Conservation (phyloP, 345 rosid species). For the Bruguiera parviflora region DNA sequence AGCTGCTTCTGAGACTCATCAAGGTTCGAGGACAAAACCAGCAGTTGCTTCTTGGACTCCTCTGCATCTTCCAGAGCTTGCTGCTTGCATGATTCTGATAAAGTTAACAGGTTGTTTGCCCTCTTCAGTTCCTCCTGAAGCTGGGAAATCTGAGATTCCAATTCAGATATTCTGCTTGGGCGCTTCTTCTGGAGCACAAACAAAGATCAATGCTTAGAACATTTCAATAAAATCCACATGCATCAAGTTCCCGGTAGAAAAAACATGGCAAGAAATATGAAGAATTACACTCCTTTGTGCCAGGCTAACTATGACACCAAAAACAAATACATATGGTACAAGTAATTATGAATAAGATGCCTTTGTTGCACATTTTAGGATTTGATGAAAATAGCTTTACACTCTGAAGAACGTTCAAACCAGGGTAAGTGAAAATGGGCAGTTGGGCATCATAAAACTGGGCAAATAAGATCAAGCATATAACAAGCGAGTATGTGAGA, state of each 20-base stretch:
- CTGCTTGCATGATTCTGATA: slow-evolving; percentile 64
- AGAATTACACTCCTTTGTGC: too few relatives aligned
- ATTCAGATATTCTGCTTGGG: slow-evolving; percentile 48
- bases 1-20: slow-evolving; percentile 64
- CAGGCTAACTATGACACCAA: too few relatives aligned
- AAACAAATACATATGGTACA: too few relatives aligned
- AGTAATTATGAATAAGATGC: too few relatives aligned
- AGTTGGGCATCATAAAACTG: not conserved
- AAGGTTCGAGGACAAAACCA: slow-evolving; percentile 46
- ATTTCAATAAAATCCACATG: too few relatives aligned
- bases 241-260: too few relatives aligned
- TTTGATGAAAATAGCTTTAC: too few relatives aligned
- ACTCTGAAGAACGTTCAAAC: too few relatives aligned
- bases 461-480: not conserved
- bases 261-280: too few relatives aligned
- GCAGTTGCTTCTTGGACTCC: slow-evolving; percentile 63
- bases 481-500: too few relatives aligned
- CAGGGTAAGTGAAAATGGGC: too few relatives aligned
- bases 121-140: slow-evolving; percentile 80
- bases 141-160: slow-evolving; percentile 63
- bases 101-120: slow-evolving; percentile 61
- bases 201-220: not conserved
- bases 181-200: slow-evolving; percentile 56
- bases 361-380: too few relatives aligned
- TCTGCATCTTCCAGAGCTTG: slow-evolving; percentile 70